These are phyloP conservation scores for Axilococcus clingmanii DNA, from an alignment of 139 green algal genomes.

Conservation along the genomic window DNA sequence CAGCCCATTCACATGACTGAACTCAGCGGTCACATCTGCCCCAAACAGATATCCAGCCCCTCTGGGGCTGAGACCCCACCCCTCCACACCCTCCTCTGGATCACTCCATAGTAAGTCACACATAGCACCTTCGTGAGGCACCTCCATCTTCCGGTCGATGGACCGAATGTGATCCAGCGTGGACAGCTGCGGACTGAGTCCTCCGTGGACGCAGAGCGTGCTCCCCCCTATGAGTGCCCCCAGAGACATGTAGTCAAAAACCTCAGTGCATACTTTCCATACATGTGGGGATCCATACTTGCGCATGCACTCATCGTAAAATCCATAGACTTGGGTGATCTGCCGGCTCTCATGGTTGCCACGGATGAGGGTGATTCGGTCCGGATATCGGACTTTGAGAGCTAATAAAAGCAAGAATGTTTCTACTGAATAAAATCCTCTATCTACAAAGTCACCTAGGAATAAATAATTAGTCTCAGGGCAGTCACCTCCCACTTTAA, in stretches of 20 bases:
- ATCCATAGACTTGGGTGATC: slow-evolving; percentile 99
- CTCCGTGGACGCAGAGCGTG: slow-evolving; percentile 95
- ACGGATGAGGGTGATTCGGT: slow-evolving; percentile 91
- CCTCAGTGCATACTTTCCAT: slow-evolving; percentile 97
- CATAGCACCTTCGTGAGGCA: slow-evolving; percentile 97
- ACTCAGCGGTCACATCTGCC: slow-evolving; percentile 74
- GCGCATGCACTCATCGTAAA: slow-evolving; percentile 98
- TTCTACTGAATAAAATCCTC: slow-evolving; percentile 97
- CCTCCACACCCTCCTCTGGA: slow-evolving; percentile 91
- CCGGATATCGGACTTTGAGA: slow-evolving; percentile 93
- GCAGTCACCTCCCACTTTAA: slow-evolving; percentile 94
- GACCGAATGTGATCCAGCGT: slow-evolving; percentile 91
- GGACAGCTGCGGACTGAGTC: slow-evolving; percentile 84
- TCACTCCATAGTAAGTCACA: slow-evolving; percentile 97
- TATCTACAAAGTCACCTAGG: slow-evolving; percentile 99
- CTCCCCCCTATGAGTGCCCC: slow-evolving; percentile 86
- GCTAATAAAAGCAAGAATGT: slow-evolving; percentile 97
- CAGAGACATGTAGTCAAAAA: slow-evolving; percentile 95
- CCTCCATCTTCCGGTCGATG: slow-evolving; percentile 97
- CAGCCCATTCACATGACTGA: slow-evolving; percentile 73
- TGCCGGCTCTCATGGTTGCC: slow-evolving; percentile 97
- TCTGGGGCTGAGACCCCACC: slow-evolving; percentile 79
- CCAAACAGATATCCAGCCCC: slow-evolving; percentile 96
- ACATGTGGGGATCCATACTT: slow-evolving; percentile 98
- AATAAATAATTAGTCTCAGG: slow-evolving; percentile 97